Base-by-base conservation (phyloP, 2,329 filamentous ascomycete genomes). In the Ceratocystis huliohia region DNA sequence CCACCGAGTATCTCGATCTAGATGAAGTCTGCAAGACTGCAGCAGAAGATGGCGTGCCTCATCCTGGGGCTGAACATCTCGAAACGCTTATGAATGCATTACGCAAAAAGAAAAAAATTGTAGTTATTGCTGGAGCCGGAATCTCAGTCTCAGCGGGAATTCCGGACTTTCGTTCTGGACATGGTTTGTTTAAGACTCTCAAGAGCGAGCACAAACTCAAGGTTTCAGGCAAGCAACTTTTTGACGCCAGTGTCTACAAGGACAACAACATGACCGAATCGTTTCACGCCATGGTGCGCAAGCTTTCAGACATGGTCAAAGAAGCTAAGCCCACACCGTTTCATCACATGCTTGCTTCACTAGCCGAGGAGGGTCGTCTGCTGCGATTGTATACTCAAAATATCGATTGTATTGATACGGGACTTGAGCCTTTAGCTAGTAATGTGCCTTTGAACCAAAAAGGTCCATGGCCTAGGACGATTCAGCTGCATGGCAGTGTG, bases 111-210 rank as follows among this genome's bases (percentile, higher is more conserved):
- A 89, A 92, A 78, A 96, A 96, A 79, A 96, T 99, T 74, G 91
- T 99, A 44, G 90, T 97, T 64, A 89, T 99, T 74, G 94, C 93
- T 61, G 94, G 94, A 67, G 94, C 94, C 70, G 94, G 94, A 69
- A 99, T 99, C 72, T 97, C 94, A 48, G 94, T 96, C 64, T 93
- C 93, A 65, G 93, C 94, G 71, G 94, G 94, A 69, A 95, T 99
- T 72, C 94, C 94, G 71, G 94, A 99, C 75, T 99, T 99, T 73
- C 90, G 94, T 70, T 99, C 94, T 4, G 87, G 89, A 10, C 88
- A 86, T 68, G 94, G 94, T 63, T 83, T 99, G 2, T 99, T 99
- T 77, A 88, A 86, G 68, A 89, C 88, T 20, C 81, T 96, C 30
- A 88, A 89, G 70, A 88, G 84, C 69, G 88, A 96, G 73, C 90